A percentile compares a stretch with the other conserved stretches of the same genome.
These are phyloP conservation scores for Prunus mume DNA, from an alignment of 306 rosid genomes.

Conservation along the genomic window DNA sequence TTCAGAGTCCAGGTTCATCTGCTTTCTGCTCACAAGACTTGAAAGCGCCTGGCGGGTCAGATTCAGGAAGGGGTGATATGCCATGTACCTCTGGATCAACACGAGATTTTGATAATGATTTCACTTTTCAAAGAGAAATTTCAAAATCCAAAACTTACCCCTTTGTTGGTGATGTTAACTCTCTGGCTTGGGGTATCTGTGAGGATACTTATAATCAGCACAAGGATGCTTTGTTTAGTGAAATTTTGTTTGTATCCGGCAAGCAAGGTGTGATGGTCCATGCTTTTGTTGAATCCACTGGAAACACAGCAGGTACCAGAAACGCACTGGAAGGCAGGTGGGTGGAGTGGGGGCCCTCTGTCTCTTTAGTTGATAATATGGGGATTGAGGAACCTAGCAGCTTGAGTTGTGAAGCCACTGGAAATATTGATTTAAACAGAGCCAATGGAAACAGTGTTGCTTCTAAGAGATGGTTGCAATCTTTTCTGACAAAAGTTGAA, in stretches of 20 bases:
- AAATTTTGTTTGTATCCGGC: constrained; percentile 80
- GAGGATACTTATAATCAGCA: constrained; percentile 67
- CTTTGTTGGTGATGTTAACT: constrained; percentile 68
- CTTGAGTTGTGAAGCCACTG: constrained; percentile 29
- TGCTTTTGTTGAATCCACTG: constrained; percentile 52
- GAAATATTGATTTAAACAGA: constrained; percentile 28
- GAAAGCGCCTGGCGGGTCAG: constrained; percentile 31
- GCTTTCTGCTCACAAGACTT: constrained; percentile 33
- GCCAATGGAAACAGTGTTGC: constrained; percentile 35
- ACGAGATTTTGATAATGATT: constrained; percentile 30
- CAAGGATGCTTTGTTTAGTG: constrained; percentile 60
- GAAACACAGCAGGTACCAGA: constrained; percentile 26
- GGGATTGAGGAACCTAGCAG: constrained; percentile 39
- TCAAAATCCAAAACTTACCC: constrained; percentile 41
- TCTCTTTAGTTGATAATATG: constrained; percentile 33
- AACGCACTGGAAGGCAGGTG: constrained; percentile 48
- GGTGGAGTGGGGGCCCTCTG: constrained; percentile 83
- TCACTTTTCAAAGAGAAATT: constrained; percentile 34
- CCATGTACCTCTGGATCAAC: constrained; percentile 51
- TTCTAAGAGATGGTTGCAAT: constrained; percentile 60
- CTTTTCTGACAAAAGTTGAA: constrained; percentile 64
- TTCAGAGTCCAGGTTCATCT: constrained; percentile 34
- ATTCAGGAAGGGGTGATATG: constrained; percentile 34
- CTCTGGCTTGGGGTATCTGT: constrained; percentile 79
- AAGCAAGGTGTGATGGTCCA: constrained; percentile 74